Conservation (phyloP, 768 basidiomycete species). For the Termitomyces sp. region DNA sequence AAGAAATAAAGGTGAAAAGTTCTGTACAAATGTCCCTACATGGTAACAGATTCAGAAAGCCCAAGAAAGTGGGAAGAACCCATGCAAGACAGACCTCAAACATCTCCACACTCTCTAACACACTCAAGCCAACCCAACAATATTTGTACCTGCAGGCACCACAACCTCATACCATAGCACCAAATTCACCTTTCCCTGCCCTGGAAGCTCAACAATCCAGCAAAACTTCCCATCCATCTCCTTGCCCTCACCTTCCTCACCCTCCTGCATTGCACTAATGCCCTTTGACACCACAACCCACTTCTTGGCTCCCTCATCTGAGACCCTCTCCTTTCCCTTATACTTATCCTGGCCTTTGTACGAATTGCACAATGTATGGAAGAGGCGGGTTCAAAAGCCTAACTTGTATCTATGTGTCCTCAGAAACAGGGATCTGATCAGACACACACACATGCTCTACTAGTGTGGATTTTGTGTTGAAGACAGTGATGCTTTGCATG, state of each 20-base stretch:
- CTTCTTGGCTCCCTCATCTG: too few species aligned
- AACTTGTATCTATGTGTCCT: constrained; percentile 15
- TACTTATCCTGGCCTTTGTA: constrained; percentile 9
- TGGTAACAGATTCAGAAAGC: too few species aligned
- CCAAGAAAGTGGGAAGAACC: too few species aligned
- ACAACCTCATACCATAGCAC: constrained; percentile 1
- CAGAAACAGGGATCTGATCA: constrained; percentile 25
- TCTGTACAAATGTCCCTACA: too few species aligned
- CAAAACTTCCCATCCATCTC: constrained; percentile 15
- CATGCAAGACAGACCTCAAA: too few species aligned
- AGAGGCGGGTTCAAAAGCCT: constrained; percentile 1
- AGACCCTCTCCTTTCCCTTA: constrained; percentile 17
- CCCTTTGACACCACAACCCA: constrained; percentile 16
- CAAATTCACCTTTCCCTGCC: constrained; percentile 1
- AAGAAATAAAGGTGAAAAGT: too few species aligned
- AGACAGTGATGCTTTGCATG: constrained; percentile 22
- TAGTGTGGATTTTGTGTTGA: constrained; percentile 20
- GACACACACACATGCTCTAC: constrained; percentile 18
- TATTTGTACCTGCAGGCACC: neutral
- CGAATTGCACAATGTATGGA: neutral
- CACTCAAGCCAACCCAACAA: neutral
- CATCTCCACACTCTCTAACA: too few species aligned
- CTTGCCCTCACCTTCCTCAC: neutral
- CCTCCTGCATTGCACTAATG: constrained; percentile 24
- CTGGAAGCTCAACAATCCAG: neutral